These are phyloP conservation scores for Aspergillus heteromorphus DNA, from an alignment of 495 filamentous ascomycete genomes.

Conservation along the genomic window DNA sequence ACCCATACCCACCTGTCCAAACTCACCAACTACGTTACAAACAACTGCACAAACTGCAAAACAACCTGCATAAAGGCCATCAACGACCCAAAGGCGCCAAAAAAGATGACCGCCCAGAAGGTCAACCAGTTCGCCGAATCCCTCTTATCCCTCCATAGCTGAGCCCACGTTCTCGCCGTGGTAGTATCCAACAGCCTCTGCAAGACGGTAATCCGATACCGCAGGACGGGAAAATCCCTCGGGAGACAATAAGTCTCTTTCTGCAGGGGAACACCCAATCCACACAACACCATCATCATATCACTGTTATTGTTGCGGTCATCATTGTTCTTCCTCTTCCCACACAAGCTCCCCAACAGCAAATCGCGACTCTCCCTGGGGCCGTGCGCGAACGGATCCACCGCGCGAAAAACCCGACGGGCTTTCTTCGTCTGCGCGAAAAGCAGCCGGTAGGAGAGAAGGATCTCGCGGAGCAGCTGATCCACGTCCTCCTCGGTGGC, in stretches of 20 bases:
- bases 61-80: slow-evolving; percentile 7
- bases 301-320: background rate
- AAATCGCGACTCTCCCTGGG: background rate
- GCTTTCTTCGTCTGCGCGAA: slow-evolving; percentile 4
- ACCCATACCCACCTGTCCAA: background rate
- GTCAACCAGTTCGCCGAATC: slow-evolving; percentile 6
- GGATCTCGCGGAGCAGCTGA: background rate
- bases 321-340: background rate
- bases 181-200: background rate
- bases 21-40: background rate
- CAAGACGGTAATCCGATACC: slow-evolving; percentile 4
- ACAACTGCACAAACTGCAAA: slow-evolving; percentile 3
- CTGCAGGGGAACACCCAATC: no score
- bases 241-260: slow-evolving; percentile 2
- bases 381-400: background rate
- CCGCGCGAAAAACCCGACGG: background rate
- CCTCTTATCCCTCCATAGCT: slow-evolving; percentile 6
- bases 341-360: slow-evolving; percentile 1
- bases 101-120: slow-evolving; percentile 5
- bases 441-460: slow-evolving; percentile 3
- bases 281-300: background rate
- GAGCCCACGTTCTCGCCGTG: background rate
- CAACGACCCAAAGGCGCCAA: slow-evolving; percentile 6
- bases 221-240: background rate
- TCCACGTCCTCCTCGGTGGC: slow-evolving; percentile 8